Evolutionary conservation across 306 rosid species (phyloP), one percentile per base, ranked within the genome.

Genomic region (Adenanthera pavonina): DNA sequence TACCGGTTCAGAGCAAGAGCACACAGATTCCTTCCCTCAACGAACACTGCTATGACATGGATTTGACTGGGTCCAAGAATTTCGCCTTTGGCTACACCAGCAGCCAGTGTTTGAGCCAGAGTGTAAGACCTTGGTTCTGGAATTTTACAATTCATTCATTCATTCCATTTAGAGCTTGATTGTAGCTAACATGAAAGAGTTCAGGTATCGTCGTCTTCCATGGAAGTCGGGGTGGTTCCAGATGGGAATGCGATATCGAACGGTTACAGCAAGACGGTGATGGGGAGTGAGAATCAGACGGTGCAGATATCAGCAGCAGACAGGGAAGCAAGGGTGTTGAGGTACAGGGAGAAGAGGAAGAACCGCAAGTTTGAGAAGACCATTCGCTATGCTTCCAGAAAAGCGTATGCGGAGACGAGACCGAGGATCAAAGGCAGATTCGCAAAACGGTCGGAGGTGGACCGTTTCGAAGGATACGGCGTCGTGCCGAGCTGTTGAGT

Each of bases 311-410:
- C 97, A 30, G 81, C 94, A 52, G 98, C 94, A 11, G 99, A 93
- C 71, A 82, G 99, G 46, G 98, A 90, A 76, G 98, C 98, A 14
- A 89, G 94, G 83, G 99, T 95, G 49, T 72, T 95, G 87, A 95
- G 99, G 94, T 95, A 95, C 86, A 89, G 91, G 47, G 98, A 95
- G 90, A 95, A 95, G 90, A 91, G 99, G 83, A 95, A 95, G 98
- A 95, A 92, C 78, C 44, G 99, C 48, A 95, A 91, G 85, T 95
- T 95, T 88, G 93, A 93, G 93, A 95, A 95, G 92, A 95, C 98
- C 11, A 93, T 95, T 49, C 97, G 99, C 1, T 95, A 95, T 51
- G 98, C 99, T 3, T 95, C 99, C 0, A 78, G 99, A 41, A 95
- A 95, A 72, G 99, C 99, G 0, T 95, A 95, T 61, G 99, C 99